Percentiles rank a stretch among this genome's conserved stretches.
Evolutionary conservation across 2,329 filamentous ascomycete species (phyloP).

Genomic region (Penicillium sp.): DNA sequence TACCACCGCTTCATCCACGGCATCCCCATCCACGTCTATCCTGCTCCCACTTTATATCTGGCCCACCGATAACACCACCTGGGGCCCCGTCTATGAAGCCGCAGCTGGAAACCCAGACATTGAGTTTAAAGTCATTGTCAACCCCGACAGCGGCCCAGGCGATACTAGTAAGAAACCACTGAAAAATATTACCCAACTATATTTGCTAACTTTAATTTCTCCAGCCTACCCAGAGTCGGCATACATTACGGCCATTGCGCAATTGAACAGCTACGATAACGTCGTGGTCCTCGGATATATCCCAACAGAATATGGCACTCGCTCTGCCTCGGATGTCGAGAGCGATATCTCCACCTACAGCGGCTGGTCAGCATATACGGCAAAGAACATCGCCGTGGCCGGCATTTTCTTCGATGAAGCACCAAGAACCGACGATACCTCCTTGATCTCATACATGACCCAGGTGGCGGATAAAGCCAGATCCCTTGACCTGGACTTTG

Average conservation of each 20-base stretch:
- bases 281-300: slow-evolving; percentile 46
- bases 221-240: slow-evolving; percentile 31
- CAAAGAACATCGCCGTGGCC: slow-evolving; percentile 29
- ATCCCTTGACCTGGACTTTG: background rate
- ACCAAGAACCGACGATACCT: slow-evolving; percentile 21
- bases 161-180: slow-evolving; percentile 4
- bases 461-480: slow-evolving; percentile 18
- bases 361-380: slow-evolving; percentile 30
- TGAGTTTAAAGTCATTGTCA: slow-evolving; percentile 32
- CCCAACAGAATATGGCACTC: slow-evolving; percentile 35
- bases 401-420: slow-evolving; percentile 47
- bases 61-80: slow-evolving; percentile 21
- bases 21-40: slow-evolving; percentile 13
- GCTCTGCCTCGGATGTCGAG: slow-evolving; percentile 33
- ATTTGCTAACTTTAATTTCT: background rate
- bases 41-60: slow-evolving; percentile 29
- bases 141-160: slow-evolving; percentile 37
- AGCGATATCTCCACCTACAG: slow-evolving; percentile 40
- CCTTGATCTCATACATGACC: slow-evolving; percentile 22
- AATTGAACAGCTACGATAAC: slow-evolving; percentile 41
- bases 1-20: background rate
- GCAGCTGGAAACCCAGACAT: slow-evolving; percentile 23
- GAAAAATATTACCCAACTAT: background rate
- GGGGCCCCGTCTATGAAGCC: slow-evolving; percentile 24
- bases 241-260: slow-evolving; percentile 36